Base-by-base conservation (phyloP, 2,329 filamentous ascomycete genomes). In the Paecilomyces formosus region DNA sequence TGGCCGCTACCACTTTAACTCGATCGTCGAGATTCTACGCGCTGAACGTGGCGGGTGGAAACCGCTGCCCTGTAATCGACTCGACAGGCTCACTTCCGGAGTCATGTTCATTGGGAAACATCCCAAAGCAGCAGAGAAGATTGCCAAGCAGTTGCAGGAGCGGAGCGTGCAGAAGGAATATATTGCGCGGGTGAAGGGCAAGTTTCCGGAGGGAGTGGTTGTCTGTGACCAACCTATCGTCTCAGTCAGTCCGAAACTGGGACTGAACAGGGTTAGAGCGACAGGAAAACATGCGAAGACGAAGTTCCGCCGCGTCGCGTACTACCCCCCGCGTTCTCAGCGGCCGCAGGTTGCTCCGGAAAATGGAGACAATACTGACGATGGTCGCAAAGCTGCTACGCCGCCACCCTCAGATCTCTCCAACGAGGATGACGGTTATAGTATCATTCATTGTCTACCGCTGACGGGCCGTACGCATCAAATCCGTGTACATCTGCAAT, bases 71-170 rank as follows among this genome's bases (percentile, higher is more conserved):
- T 97, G 93, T 77, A 96, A 99, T 69, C 82, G 94, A n/a, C 84
- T 99, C 28, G 94, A 99, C 72, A 82, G 94, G 56, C 78, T 99
- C 66, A 99, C 94, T 0, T 96, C 91, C 66, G 94, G 94, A 54
- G 89, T 99, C 71, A 97, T 99, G 93, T 99, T 99, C 73, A 87
- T 99, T 66, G 94, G 88, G 28, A 99, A 99, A 76, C 86, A 90
- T 62, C 81, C 87, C 39, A 84, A 86, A 67, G 90, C 89, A 0
- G 93, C 94, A 0, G 90, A 93, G 63, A 80, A 81, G 31, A 82
- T 99, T 64, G 86, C 87, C 57, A 77, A 81, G 50, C 89, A 96
- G 73, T 90, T 99, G 59, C 84, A 86, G 64, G 83, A 83, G 4
- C 83, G 94, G 35, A 93, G 88, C 0, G 90, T 99, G 39, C 87